phyloP scores from a whole-genome alignment of 2,329 filamentous ascomycete genomes.

The Hymenoscyphus fructigenus region DNA sequence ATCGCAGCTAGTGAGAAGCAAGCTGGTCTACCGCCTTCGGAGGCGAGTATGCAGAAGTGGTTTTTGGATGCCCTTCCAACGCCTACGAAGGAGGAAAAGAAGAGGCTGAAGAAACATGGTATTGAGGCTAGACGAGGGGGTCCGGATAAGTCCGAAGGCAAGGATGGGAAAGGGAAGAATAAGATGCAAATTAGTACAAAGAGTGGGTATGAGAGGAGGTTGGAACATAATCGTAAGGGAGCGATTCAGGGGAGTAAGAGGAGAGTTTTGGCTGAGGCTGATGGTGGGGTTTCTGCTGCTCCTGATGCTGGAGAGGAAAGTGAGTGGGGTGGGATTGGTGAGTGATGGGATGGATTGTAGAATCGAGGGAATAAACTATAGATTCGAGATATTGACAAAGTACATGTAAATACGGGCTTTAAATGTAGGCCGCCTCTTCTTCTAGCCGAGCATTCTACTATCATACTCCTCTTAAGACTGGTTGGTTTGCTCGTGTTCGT shows the following conservation, averaged over 20 bases:
- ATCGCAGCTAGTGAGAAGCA: slow-evolving; percentile 81
- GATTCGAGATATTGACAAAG: not conserved
- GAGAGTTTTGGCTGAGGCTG: slow-evolving; percentile 43
- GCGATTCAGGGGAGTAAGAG: slow-evolving; percentile 63
- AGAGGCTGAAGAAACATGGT: slow-evolving; percentile 77
- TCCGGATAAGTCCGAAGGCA: slow-evolving; percentile 39
- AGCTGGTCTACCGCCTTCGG: slow-evolving; percentile 51
- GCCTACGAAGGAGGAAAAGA: slow-evolving; percentile 78
- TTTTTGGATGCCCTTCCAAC: slow-evolving; percentile 83
- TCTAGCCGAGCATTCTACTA: too few relatives aligned
- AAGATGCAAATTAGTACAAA: slow-evolving; percentile 73
- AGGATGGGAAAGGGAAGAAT: slow-evolving; percentile 30
- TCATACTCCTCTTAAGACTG: too few relatives aligned
- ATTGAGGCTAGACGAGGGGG: slow-evolving; percentile 66
- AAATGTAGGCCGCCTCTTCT: too few relatives aligned
- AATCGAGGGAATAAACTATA: not conserved
- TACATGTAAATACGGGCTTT: too few relatives aligned
- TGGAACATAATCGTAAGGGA: slow-evolving; percentile 64
- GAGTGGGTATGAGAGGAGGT: slow-evolving; percentile 70
- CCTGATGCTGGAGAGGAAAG: slow-evolving; percentile 28
- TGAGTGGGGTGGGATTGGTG: slow-evolving; percentile 51
- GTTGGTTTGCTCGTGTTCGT: too few relatives aligned
- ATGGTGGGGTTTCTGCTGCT: slow-evolving; percentile 15
- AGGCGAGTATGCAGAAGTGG: slow-evolving; percentile 74
- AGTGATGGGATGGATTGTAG: slow-evolving; percentile 20